phyloP scores from a whole-genome alignment of 169 alveolate genomes.

The Babesia sp. region DNA sequence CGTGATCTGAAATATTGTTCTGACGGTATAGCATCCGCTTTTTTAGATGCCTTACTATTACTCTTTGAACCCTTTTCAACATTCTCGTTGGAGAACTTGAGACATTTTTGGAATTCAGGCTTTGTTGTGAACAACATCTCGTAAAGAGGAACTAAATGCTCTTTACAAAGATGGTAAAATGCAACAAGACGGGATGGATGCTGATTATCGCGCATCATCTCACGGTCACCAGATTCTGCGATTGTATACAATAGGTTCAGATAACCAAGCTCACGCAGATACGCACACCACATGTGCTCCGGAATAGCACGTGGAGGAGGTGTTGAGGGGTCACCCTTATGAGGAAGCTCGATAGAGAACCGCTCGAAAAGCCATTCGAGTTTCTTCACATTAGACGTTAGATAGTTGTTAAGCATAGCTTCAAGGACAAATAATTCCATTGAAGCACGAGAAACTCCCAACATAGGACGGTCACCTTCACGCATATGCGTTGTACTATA shows the following conservation, averaged over 20 bases:
- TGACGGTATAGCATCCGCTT: slow-evolving; percentile 6
- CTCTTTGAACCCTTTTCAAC: neutral
- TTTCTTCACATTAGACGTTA: slow-evolving; percentile 52
- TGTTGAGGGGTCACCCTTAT: neutral
- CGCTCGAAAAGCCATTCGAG: slow-evolving; percentile 71
- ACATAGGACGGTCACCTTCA: slow-evolving; percentile 29
- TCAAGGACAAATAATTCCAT: slow-evolving; percentile 64
- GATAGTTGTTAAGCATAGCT: slow-evolving; percentile 47
- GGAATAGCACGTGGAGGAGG: slow-evolving; percentile 56
- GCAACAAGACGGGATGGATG: slow-evolving; percentile 79
- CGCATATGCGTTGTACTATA: slow-evolving; percentile 34
- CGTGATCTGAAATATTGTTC: slow-evolving; percentile 51
- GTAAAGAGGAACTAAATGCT: slow-evolving; percentile 63
- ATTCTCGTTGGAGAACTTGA: slow-evolving; percentile 24
- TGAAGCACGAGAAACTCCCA: slow-evolving; percentile 65
- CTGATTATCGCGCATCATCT: slow-evolving; percentile 46
- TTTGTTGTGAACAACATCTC: slow-evolving; percentile 38
- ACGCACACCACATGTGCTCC: slow-evolving; percentile 74
- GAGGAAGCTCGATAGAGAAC: slow-evolving; percentile 60
- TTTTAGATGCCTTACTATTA: slow-evolving; percentile 15
- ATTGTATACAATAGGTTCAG: slow-evolving; percentile 74
- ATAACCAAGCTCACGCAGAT: slow-evolving; percentile 74
- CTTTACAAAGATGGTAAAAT: slow-evolving; percentile 73
- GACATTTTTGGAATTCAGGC: slow-evolving; percentile 62
- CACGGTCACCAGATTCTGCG: slow-evolving; percentile 61